These are phyloP conservation scores for Cytospora schulzeri DNA, from an alignment of 2,329 filamentous ascomycete species.

Conservation along the genomic window DNA sequence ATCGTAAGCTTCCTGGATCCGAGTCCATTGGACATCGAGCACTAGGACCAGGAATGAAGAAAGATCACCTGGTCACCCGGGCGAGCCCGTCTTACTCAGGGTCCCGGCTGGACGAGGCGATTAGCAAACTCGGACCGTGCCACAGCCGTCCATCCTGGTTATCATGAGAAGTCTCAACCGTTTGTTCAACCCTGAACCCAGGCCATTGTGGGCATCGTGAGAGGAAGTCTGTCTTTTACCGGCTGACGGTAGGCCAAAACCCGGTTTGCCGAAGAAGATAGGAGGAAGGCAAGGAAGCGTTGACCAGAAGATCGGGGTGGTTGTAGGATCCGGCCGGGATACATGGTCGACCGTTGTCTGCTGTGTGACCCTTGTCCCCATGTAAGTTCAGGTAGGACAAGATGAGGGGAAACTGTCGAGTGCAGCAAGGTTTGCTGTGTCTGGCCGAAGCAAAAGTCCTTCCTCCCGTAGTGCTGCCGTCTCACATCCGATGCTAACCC, in stretches of 20 bases:
- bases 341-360: conserved; percentile 4
- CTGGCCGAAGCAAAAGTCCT: conserved; percentile 7
- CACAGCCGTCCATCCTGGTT: conserved; percentile 21
- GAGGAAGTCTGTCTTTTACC: background rate
- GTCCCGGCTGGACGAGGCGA: conserved; percentile 8
- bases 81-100: conserved; percentile 23
- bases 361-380: conserved; percentile 19
- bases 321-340: background rate
- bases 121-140: conserved; percentile 17
- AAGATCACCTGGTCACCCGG: conserved; percentile 23
- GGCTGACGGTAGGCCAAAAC: conserved; percentile 9
- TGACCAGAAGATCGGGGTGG: too few species aligned
- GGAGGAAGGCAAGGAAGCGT: conserved; percentile 10
- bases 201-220: background rate
- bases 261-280: conserved; percentile 18
- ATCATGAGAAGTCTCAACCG: conserved; percentile 8
- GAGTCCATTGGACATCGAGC: conserved; percentile 24
- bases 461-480: conserved; percentile 20
- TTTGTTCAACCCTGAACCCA: conserved; percentile 12
- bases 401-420: conserved; percentile 27
- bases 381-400: conserved; percentile 23
- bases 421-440: conserved; percentile 18
- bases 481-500: conserved; percentile 15
- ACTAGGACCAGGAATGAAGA: conserved; percentile 18
- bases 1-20: conserved; percentile 6